A percentile compares a stretch with the other conserved stretches of the same genome.
phyloP scores from a whole-genome alignment of 2,329 filamentous ascomycete species.

The Alternaria brassicae region DNA sequence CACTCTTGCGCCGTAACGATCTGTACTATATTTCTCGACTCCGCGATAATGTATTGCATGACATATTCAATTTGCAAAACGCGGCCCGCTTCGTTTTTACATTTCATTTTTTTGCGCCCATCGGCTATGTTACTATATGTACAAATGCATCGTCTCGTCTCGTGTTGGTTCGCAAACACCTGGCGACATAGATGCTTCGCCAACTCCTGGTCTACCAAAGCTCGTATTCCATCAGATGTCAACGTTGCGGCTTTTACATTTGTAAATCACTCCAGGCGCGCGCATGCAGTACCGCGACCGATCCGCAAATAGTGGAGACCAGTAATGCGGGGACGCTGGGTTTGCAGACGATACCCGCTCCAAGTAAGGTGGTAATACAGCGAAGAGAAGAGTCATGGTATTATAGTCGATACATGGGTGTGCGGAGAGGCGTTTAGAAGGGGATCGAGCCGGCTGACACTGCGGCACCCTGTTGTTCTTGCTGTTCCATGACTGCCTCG shows the following conservation, averaged over 20 bases:
- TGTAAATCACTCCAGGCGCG: slow-evolving; percentile 18
- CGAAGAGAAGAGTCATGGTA: slow-evolving; percentile 49
- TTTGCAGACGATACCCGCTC: slow-evolving; percentile 33
- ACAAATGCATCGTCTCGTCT: slow-evolving; percentile 33
- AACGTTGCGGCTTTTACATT: slow-evolving; percentile 35
- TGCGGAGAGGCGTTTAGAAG: slow-evolving; percentile 44
- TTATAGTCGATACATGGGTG: slow-evolving; percentile 43
- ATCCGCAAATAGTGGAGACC: slow-evolving; percentile 34
- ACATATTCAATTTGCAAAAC: slow-evolving; percentile 2
- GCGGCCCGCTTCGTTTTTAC: not conserved
- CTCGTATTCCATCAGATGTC: slow-evolving; percentile 30
- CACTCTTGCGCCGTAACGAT: slow-evolving; percentile 18
- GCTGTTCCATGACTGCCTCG: slow-evolving; percentile 52
- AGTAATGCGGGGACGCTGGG: slow-evolving; percentile 29
- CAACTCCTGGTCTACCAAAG: slow-evolving; percentile 24
- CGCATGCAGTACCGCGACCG: slow-evolving; percentile 35
- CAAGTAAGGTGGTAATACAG: slow-evolving; percentile 51
- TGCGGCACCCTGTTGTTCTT: slow-evolving; percentile 42
- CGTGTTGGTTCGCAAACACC: slow-evolving; percentile 17
- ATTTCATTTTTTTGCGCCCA: slow-evolving; percentile 23
- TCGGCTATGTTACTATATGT: slow-evolving; percentile 44
- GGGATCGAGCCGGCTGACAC: slow-evolving; percentile 46
- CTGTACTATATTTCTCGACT: slow-evolving; percentile 43
- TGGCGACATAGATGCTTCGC: slow-evolving; percentile 20
- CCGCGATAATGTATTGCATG: slow-evolving; percentile 34